These are phyloP conservation scores for Haberlea rhodopensis DNA, from an alignment of 257 asterid species.

Conservation along the genomic window DNA sequence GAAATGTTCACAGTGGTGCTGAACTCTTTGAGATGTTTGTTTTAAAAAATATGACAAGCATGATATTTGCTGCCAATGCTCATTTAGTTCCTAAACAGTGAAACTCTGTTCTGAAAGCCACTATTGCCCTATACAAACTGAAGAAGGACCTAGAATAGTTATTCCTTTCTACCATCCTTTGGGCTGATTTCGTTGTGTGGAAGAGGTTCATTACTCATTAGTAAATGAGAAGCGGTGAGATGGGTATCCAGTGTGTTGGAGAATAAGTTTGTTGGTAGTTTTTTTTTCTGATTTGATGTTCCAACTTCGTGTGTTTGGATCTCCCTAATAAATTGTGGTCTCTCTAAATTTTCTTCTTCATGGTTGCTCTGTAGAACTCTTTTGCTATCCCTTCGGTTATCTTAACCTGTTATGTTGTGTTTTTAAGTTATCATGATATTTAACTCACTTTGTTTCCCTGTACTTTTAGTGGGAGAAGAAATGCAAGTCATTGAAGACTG, in stretches of 20 bases:
- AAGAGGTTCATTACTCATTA: background rate
- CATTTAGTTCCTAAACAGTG: background rate
- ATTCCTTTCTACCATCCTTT: background rate
- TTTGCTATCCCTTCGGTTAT: background rate
- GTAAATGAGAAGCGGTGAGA: too few species aligned
- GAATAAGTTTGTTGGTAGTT: background rate
- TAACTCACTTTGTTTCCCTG: constrained; percentile 15
- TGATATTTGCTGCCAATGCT: background rate
- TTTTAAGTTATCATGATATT: constrained; percentile 9
- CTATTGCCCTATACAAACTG: background rate
- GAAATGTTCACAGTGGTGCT: background rate
- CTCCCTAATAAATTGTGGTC: too few species aligned
- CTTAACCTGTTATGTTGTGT: constrained; percentile 3
- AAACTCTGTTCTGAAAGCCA: background rate
- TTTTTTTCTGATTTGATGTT: too few species aligned
- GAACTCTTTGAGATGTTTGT: background rate
- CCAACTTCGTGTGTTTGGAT: too few species aligned
- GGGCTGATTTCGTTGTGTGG: background rate
- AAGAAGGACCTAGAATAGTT: background rate
- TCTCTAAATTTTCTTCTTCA: background rate
- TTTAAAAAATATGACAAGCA: background rate
- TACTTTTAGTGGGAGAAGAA: constrained; percentile 82
- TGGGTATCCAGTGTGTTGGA: background rate
- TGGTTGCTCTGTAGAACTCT: background rate
- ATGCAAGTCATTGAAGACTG: constrained; percentile 55